Evolutionary conservation across 2,329 filamentous ascomycete species (phyloP), one percentile per base, ranked within the genome.

Genomic region (Ophiostoma montium): DNA sequence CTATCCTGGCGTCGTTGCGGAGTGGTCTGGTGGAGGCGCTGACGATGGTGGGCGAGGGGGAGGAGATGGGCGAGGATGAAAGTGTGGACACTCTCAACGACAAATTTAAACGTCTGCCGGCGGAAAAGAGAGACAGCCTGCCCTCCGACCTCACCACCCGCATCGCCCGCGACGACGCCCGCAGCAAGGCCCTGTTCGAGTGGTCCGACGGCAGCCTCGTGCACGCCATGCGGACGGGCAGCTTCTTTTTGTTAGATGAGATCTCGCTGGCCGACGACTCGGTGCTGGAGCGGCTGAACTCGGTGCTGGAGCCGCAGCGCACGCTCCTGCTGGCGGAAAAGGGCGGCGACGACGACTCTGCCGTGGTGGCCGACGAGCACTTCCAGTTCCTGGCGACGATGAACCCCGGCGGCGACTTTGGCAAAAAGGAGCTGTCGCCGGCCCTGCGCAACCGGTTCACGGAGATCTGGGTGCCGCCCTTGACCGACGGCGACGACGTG

Each of bases 351-450:
- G 75, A 84, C 5, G 82, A 95, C 62, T 88, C 88, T 0, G 27
- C 39, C 7, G 16, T 42, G 21, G 21, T 30, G 39, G 39, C 39
- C 30, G 27, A 80, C 86, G 54, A 75, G 98, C 23, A 75, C 76
- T 99, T 96, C 64, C 89, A 98, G 59, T 95, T 98, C 65, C 78
- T 98, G 52, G 90, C 92, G 3, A 98, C 92, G 0, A 99, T 99
- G 92, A 99, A 99, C 57, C 92, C 92, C 9, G 94, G 94, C 46
- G 92, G 94, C 42, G 92, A 99, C 61, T 98, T 96, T 62, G 92
- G 92, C 55, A 99, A 99, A 68, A 87, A 90, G 57, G 92, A 99
- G 63, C 74, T 99, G 12, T 98, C 92, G 1, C 92, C 92, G 3
- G 94, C 92, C 13, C 69, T 99, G 52, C 78, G 92, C 42, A 98